phyloP scores from a whole-genome alignment of 768 basidiomycete species.

The Serendipita indica region DNA sequence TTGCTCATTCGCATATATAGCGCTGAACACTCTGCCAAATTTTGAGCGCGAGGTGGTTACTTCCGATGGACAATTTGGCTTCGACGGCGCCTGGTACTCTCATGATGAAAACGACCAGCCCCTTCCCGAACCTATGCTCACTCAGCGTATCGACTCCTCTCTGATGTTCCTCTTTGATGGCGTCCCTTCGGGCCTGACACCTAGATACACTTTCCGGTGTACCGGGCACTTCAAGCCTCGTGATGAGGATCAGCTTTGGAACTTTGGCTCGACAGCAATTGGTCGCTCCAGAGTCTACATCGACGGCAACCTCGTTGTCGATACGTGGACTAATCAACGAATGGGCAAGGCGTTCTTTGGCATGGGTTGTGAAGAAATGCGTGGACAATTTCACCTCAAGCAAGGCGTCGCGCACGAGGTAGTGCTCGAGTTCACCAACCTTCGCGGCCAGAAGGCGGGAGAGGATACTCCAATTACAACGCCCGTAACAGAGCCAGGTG shows the following conservation, averaged over 20 bases:
- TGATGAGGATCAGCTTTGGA: slow-evolving; percentile 21
- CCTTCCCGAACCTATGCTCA: slow-evolving; percentile 20
- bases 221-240: slow-evolving; percentile 44
- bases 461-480: slow-evolving; percentile 19
- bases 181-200: slow-evolving; percentile 42
- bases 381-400: slow-evolving; percentile 26
- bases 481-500: slow-evolving; percentile 23
- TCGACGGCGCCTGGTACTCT: slow-evolving; percentile 46
- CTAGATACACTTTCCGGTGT: slow-evolving; percentile 45
- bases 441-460: slow-evolving; percentile 19
- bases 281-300: slow-evolving; percentile 46
- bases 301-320: slow-evolving; percentile 29
- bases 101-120: slow-evolving; percentile 38
- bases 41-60: slow-evolving; percentile 55
- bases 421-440: slow-evolving; percentile 19
- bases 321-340: slow-evolving; percentile 28
- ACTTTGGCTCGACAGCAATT: slow-evolving; percentile 20
- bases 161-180: slow-evolving; percentile 44
- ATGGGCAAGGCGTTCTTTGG: slow-evolving; percentile 29
- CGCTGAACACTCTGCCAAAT: slow-evolving; percentile 47
- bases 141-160: slow-evolving; percentile 42
- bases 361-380: slow-evolving; percentile 29
- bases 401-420: slow-evolving; percentile 30
- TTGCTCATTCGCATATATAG: slow-evolving; percentile 23
- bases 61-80: slow-evolving; percentile 44